Base-by-base conservation (phyloP, 73 alveolate species). In the Effrenium voratum region DNA sequence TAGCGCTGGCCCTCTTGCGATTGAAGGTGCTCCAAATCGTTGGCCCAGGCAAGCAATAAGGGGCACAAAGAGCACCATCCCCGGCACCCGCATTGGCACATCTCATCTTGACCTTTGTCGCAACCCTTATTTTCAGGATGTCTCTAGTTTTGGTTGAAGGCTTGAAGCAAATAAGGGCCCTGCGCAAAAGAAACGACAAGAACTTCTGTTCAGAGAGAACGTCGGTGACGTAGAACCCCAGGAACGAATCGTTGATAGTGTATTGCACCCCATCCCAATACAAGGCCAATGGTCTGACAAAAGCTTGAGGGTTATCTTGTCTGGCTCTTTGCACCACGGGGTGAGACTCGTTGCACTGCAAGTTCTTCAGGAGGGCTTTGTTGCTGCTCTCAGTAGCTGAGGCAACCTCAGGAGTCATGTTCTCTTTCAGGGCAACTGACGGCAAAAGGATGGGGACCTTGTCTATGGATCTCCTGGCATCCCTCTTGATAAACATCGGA, bases 201-300 rank as follows among this genome's bases (percentile, higher is more conserved):
- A 57, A 86, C 47, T 86, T 86, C 63, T 86, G 94, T 46, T 26
- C 44, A 10, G 66, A 50, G 44, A 68, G 28, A 32, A 86, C 10
- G 94, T 86, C 94, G 3, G 94, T 86, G n/a, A 86, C 94, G 41
- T 59, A 86, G 82, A 86, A 86, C 0, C 60, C 94, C 12, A 34
- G 22, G 81, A 86, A 86, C 34, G 83, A 57, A 24, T 86, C 94
- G 24, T 86, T 86, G 47, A 59, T 86, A 36, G 83, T 59, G 66
- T 86, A 86, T 45, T 46, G 81, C 40, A 86, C 94, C 30, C 94
- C 94, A 43, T 86, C 94, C 55, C 76, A 86, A 44, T 86, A 86
- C 2, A 86, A 49, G 13, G 83, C 52, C 3, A 86, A 2, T 6
- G 81, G 94, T 32, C 76, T 46, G 22, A 86, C 57, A 34, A 8